phyloP scores from a whole-genome alignment of 2,329 filamentous ascomycete species.

The Cladosporium halotolerans region DNA sequence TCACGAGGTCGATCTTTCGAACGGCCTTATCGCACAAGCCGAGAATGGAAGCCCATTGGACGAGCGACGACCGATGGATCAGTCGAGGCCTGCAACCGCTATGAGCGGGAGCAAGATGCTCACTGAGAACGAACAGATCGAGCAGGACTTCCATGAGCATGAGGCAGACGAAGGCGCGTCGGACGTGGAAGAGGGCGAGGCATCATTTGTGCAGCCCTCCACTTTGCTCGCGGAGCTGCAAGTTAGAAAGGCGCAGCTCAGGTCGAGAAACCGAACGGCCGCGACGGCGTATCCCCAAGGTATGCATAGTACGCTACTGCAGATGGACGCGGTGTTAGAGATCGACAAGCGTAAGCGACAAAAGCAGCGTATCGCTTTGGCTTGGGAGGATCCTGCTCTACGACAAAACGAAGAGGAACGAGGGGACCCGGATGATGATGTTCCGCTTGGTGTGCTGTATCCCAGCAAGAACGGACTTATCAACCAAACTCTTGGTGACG shows the following conservation, averaged over 20 bases:
- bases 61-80: slow-evolving; percentile 7
- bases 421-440: slow-evolving; percentile 61
- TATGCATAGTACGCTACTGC: slow-evolving; percentile 83
- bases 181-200: slow-evolving; percentile 34
- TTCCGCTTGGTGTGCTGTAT: slow-evolving; percentile 77
- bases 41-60: slow-evolving; percentile 1
- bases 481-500: slow-evolving; percentile 39
- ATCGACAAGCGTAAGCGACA: slow-evolving; percentile 70
- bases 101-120: slow-evolving; percentile 14
- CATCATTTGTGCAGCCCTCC: slow-evolving; percentile 68
- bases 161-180: slow-evolving; percentile 20
- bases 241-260: slow-evolving; percentile 81
- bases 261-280: slow-evolving; percentile 66
- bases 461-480: slow-evolving; percentile 51
- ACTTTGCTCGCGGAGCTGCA: slow-evolving; percentile 90
- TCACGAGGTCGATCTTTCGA: slow-evolving; percentile 15
- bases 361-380: slow-evolving; percentile 72
- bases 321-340: slow-evolving; percentile 86
- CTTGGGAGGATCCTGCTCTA: slow-evolving; percentile 68
- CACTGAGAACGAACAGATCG: slow-evolving; percentile 31
- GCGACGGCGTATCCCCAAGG: slow-evolving; percentile 61
- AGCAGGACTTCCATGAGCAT: slow-evolving; percentile 39
- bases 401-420: slow-evolving; percentile 44
- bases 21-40: slow-evolving; percentile 15
- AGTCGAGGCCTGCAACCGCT: slow-evolving; percentile 14